These are phyloP conservation scores for Candida chauliodis DNA, from an alignment of 805 yeast species.

Conservation along the genomic window DNA sequence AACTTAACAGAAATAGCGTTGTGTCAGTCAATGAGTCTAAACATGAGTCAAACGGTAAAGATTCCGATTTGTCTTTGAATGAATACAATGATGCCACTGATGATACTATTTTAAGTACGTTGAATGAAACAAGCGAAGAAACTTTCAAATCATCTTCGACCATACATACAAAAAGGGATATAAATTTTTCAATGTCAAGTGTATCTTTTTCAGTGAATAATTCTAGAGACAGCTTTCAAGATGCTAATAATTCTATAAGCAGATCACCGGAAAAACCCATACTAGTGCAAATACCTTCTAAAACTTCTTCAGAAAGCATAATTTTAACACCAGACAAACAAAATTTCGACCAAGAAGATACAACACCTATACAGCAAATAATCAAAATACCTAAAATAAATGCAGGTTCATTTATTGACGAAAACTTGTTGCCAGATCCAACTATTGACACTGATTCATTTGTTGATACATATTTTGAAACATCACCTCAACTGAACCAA, in stretches of 20 bases:
- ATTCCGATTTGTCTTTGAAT: constrained; percentile 1
- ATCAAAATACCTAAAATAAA: not conserved
- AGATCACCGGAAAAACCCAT: constrained; percentile 5
- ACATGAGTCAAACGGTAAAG: not conserved
- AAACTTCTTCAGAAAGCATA: not conserved
- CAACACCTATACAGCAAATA: constrained; percentile 2
- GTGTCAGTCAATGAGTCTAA: not conserved
- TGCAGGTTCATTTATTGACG: not conserved
- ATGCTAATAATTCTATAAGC: not conserved
- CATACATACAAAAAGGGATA: not conserved
- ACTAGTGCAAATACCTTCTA: not conserved
- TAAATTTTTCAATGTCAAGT: not conserved
- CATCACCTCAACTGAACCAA: constrained; percentile 3
- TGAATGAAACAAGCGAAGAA: constrained; percentile 9
- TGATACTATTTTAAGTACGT: constrained; percentile 7
- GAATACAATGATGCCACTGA: constrained; percentile 2
- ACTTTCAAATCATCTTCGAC: not conserved
- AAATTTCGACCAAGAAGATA: not conserved
- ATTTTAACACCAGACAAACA: constrained; percentile 3
- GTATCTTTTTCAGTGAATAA: not conserved
- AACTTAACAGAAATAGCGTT: not conserved
- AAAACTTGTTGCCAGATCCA: constrained; percentile 9
- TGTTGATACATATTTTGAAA: constrained; percentile 8
- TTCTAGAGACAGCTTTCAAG: not conserved
- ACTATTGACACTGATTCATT: constrained; percentile 8